These are phyloP conservation scores for Melanopsichium pennsylvanicum DNA, from an alignment of 1,284 basidiomycete species.

Conservation along the genomic window DNA sequence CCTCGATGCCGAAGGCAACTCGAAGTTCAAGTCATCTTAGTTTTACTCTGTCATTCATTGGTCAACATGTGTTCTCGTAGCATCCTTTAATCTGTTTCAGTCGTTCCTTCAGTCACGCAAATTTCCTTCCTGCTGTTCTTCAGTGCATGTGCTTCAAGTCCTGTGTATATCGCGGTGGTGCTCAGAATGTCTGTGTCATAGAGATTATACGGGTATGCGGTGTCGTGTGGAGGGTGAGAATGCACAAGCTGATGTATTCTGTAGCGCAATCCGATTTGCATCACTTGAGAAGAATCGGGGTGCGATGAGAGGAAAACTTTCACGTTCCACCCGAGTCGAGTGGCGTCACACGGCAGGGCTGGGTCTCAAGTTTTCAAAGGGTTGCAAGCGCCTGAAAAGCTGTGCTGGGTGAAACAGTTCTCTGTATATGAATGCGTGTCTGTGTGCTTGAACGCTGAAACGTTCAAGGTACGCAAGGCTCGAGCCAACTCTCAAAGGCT, in stretches of 20 bases:
- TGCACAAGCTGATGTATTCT: too few relatives aligned
- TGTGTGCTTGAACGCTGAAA: too few relatives aligned
- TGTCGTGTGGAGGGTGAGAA: background rate
- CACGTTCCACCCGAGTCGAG: background rate
- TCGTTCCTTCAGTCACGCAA: background rate
- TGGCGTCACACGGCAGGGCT: background rate
- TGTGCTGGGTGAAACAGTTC: too few relatives aligned
- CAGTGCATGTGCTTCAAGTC: too few relatives aligned
- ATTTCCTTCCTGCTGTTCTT: too few relatives aligned
- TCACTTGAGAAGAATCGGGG: background rate
- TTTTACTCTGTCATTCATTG: background rate
- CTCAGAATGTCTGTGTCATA: background rate
- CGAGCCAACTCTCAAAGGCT: constrained; percentile 14
- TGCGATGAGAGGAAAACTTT: background rate
- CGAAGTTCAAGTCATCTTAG: constrained; percentile 35
- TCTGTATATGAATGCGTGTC: too few relatives aligned
- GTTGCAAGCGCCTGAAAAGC: too few relatives aligned
- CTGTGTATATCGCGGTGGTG: too few relatives aligned
- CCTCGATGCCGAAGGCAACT: constrained; percentile 42
- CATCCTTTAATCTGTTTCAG: background rate
- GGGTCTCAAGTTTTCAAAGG: background rate
- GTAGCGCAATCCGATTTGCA: too few relatives aligned
- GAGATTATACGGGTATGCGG: too few relatives aligned
- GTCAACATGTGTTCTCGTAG: background rate
- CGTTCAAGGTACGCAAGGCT: constrained; percentile 3